These are phyloP conservation scores for Scleromitrula shiraiana DNA, from an alignment of 2,329 filamentous ascomycete genomes.

Conservation along the genomic window DNA sequence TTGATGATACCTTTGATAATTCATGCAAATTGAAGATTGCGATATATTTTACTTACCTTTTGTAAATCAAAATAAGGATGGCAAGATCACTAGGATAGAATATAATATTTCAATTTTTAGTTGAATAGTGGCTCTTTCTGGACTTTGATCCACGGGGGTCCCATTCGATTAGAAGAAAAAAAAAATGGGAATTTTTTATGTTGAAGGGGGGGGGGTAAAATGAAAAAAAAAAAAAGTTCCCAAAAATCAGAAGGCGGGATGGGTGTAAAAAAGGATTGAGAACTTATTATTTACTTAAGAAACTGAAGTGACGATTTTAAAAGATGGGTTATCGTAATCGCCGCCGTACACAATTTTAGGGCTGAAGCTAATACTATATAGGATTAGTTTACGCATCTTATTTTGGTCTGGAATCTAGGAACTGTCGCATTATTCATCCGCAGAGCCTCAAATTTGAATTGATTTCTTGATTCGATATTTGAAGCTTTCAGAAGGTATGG, in stretches of 20 bases:
- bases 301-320: no score
- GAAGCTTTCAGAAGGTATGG: no score
- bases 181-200: constrained; percentile 5
- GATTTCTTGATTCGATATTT: no score
- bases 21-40: constrained; percentile 6
- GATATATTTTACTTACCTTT: constrained; percentile 5
- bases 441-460: background rate
- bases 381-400: no score
- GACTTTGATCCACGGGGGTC: no score
- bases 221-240: background rate
- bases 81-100: no score
- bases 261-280: no score
- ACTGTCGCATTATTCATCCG: no score
- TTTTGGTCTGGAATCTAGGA: no score
- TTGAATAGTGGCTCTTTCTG: background rate
- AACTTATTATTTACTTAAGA: no score
- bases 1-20: constrained; percentile 1
- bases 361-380: constrained; percentile 1
- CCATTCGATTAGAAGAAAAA: constrained; percentile 1
- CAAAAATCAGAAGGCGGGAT: no score
- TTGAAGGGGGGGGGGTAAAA: constrained; percentile 5
- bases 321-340: no score
- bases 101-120: background rate
- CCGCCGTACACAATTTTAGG: background rate
- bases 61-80: background rate